phyloP scores from a whole-genome alignment of 73 alveolate species.

The Symbiodinium natans region DNA sequence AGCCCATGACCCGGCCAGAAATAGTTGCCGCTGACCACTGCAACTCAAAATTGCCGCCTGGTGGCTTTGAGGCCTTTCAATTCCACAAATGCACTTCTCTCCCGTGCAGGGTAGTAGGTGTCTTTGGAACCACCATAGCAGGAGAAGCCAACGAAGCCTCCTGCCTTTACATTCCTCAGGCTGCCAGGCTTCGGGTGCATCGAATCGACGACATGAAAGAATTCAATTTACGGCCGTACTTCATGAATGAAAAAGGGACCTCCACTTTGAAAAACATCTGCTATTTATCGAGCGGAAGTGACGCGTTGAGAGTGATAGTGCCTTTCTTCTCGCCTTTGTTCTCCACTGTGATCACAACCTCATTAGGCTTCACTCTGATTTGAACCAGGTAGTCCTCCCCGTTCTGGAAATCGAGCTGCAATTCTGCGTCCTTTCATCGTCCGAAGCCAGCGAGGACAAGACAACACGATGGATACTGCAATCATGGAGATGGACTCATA shows the following conservation, averaged over 20 bases:
- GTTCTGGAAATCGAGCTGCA: not conserved
- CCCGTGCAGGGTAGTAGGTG: slow-evolving; percentile 50
- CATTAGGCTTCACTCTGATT: not conserved
- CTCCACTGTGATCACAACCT: not conserved
- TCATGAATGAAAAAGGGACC: too few species aligned
- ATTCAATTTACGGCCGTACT: too few species aligned
- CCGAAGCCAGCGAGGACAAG: too few species aligned
- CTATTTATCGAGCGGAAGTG: not conserved
- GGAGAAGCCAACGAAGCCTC: slow-evolving; percentile 76
- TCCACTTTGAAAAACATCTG: too few species aligned
- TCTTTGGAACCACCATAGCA: slow-evolving; percentile 64
- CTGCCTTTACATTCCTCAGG: slow-evolving; percentile 39
- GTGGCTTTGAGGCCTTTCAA: slow-evolving; percentile 42
- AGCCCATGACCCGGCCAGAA: too few species aligned
- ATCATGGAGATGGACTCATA: too few species aligned
- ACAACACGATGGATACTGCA: too few species aligned
- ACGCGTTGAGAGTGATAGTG: not conserved
- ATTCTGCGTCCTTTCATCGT: not conserved
- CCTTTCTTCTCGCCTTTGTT: slow-evolving; percentile 6
- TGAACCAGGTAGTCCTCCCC: not conserved
- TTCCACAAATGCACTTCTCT: slow-evolving; percentile 67
- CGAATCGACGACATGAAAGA: too few species aligned
- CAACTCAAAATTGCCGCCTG: not conserved
- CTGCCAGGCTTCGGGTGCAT: too few species aligned
- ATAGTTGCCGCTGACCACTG: too few species aligned